Percentiles rank a stretch among this genome's conserved stretches.
Evolutionary conservation across 164 flowering plant species (phyloP).

Genomic region (Cinnamomum micranthum): DNA sequence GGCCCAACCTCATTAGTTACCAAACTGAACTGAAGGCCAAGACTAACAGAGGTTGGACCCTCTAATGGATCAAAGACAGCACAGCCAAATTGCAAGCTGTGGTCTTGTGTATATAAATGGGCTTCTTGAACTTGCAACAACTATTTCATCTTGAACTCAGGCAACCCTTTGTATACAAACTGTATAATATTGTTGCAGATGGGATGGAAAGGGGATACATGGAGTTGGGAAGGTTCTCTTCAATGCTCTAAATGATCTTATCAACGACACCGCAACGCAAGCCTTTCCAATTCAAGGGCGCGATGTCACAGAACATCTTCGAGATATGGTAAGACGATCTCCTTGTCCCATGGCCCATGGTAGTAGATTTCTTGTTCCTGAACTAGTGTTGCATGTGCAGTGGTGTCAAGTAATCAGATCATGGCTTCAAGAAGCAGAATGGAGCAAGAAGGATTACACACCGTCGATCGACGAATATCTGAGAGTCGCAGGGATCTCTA

Average conservation of each 20-base stretch:
- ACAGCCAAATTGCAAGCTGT: background rate
- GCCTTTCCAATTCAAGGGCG: slow-evolving; percentile 8
- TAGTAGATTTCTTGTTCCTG: background rate
- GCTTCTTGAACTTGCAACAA: background rate
- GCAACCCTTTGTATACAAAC: background rate
- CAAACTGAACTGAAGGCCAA: no score
- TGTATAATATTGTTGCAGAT: background rate
- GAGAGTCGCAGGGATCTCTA: background rate
- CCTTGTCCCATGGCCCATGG: background rate
- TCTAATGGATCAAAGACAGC: background rate
- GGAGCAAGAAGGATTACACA: background rate
- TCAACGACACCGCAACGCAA: slow-evolving; percentile 4
- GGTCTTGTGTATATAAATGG: background rate
- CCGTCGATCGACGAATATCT: slow-evolving; percentile 4
- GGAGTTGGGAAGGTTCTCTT: slow-evolving; percentile 8
- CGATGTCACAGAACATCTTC: slow-evolving; percentile 6
- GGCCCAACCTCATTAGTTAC: no score
- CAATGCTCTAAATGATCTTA: background rate
- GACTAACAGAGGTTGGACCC: no score
- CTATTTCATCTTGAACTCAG: background rate
- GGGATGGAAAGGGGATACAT: slow-evolving; percentile 1
- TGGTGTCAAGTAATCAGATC: slow-evolving; percentile 2
- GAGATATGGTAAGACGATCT: slow-evolving; percentile 4
- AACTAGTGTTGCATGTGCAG: background rate
- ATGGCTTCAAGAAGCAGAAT: slow-evolving; percentile 8